phyloP scores from a whole-genome alignment of 345 rosid genomes.

The Aurinia saxatilis region DNA sequence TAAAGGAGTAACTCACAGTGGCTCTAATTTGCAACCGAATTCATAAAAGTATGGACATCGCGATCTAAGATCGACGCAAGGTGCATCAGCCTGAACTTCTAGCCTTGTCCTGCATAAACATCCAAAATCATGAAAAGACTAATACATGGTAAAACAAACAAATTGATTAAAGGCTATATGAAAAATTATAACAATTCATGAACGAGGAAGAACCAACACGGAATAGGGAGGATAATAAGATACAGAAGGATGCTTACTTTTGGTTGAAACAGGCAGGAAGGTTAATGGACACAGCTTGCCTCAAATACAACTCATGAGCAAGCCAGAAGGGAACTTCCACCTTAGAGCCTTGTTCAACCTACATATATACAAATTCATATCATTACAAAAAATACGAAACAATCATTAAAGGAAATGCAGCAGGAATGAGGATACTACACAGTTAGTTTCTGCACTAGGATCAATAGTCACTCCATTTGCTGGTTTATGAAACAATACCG shows the following conservation, averaged over 20 bases:
- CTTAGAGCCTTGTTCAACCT: constrained; percentile 78
- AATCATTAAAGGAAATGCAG: too few species aligned
- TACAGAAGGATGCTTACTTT: constrained; percentile 34
- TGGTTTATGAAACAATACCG: constrained; percentile 1
- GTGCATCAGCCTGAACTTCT: constrained; percentile 88
- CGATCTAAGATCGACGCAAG: constrained; percentile 75
- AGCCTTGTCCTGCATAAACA: constrained; percentile 49
- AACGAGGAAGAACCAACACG: too few species aligned
- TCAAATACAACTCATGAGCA: constrained; percentile 42
- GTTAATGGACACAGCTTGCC: constrained; percentile 55
- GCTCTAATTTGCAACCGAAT: constrained; percentile 80
- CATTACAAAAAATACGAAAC: neutral
- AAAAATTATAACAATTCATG: too few species aligned
- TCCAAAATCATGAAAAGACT: neutral
- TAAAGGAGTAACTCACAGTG: neutral
- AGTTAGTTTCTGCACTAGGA: constrained; percentile 59
- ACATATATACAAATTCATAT: neutral
- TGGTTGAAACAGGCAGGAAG: constrained; percentile 61
- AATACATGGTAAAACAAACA: too few species aligned
- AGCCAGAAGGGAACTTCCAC: constrained; percentile 74
- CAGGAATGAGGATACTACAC: constrained; percentile 40
- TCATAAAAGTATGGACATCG: constrained; percentile 71
- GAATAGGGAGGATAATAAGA: neutral
- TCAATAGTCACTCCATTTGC: constrained; percentile 61
- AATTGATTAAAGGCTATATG: too few species aligned